Base-by-base conservation (phyloP, 2,329 filamentous ascomycete genomes). In the Xylariales sp. region DNA sequence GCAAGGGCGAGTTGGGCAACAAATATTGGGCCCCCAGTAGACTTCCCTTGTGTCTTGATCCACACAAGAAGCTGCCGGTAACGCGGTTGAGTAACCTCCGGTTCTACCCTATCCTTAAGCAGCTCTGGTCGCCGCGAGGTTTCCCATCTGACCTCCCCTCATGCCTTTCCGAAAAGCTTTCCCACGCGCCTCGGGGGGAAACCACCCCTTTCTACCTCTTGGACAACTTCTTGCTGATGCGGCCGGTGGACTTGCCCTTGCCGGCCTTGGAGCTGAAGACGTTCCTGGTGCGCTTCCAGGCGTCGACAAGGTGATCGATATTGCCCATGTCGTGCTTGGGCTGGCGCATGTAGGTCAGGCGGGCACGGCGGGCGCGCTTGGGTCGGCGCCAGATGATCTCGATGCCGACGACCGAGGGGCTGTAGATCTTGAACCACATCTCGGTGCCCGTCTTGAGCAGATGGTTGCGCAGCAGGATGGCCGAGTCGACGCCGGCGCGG, bases 391-490 rank as follows among this genome's bases (percentile, higher is more conserved):
- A 88, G 62, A 97, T 86, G 52, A 98, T 84, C 67, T 98, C 91
- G 55, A 98, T 88, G 47, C 87, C 88, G 59, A 85, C 81, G 21
- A 97, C 84, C 57, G 87, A 85, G 43, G 91, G 91, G 57, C 81
- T 87, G 71, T 93, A 97, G 42, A 97, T 74, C 73, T 98, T 98
- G 66, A 86, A 89, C 83, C 88, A 95, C 88, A 95, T 93, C 76
- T 98, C 93, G 43, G 95, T 88, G 43, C 88, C 87, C 6, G 94
- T 79, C 52, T 86, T 79, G 49, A 88, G 90, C 52, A 98, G 69
- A 58, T 94, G 82, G 53, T 91, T 91, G 40, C 93, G 78, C 43
- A 98, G 72, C 42, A 95, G 68, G 39, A 98, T 83, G 5, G 86
- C 85, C 3, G 88, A 95, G 66, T 97, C 91, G 43, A 93, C 78